Conservation (phyloP, 2,329 filamentous ascomycete species). For the Orbilia brochopaga region DNA sequence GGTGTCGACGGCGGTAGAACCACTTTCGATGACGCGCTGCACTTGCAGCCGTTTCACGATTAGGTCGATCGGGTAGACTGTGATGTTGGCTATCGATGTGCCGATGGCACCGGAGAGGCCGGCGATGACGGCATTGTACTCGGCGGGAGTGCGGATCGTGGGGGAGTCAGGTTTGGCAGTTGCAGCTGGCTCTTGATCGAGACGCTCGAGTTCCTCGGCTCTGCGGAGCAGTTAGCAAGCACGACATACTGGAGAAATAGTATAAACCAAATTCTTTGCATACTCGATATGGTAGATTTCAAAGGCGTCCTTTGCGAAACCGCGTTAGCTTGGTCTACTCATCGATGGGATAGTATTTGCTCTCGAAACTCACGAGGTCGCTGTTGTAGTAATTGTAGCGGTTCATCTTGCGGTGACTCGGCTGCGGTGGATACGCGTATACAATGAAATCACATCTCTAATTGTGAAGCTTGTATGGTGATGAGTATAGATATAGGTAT, state of each 20-base stretch:
- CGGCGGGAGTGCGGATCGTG: conserved; percentile 18
- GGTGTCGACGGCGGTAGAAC: conserved; percentile 25
- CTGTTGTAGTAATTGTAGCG: conserved; percentile 45
- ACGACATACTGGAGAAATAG: neutral
- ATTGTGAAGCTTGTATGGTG: too few relatives aligned
- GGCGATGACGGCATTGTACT: conserved; percentile 53
- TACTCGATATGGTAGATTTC: conserved; percentile 48
- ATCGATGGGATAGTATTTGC: neutral
- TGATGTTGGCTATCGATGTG: conserved; percentile 76
- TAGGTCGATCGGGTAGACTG: conserved; percentile 80
- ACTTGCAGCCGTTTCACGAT: conserved; percentile 83
- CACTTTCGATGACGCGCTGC: conserved; percentile 64
- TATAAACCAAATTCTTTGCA: neutral
- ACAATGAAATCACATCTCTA: too few relatives aligned
- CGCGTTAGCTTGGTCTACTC: neutral
- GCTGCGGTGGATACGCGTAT: neutral
- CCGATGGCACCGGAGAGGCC: conserved; percentile 79
- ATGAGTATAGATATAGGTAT: too few relatives aligned
- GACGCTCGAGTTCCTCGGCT: conserved; percentile 29
- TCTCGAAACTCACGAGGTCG: conserved; percentile 33
- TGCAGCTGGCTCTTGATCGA: too few relatives aligned
- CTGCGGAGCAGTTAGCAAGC: conserved; percentile 10
- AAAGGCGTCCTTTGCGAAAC: conserved; percentile 34
- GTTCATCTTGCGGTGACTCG: conserved; percentile 26
- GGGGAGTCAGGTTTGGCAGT: neutral